Evolutionary conservation across 2,329 filamentous ascomycete species (phyloP).

Genomic region (Aspergillus costaricaensis): DNA sequence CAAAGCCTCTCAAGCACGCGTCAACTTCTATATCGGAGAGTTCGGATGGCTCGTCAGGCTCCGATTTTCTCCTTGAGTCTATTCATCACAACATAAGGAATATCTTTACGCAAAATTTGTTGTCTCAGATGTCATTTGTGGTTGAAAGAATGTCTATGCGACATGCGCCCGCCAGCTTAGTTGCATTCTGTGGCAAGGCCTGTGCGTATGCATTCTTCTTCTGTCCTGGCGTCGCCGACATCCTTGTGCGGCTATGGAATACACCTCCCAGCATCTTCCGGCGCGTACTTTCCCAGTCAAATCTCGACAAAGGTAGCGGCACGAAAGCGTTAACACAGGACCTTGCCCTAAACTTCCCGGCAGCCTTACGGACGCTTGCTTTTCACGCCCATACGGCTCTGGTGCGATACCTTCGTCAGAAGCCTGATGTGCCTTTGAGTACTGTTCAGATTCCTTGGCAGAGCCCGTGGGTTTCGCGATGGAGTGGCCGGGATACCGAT

Average conservation of each 20-base stretch:
- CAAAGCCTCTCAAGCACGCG: constrained; percentile 38
- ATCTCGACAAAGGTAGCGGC: constrained; percentile 57
- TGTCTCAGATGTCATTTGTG: constrained; percentile 82
- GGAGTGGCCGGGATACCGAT: constrained; percentile 85
- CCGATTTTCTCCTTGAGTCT: constrained; percentile 71
- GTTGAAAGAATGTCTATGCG: constrained; percentile 84
- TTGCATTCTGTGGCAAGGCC: constrained; percentile 86
- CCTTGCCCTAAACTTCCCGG: constrained; percentile 70
- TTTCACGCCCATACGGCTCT: constrained; percentile 64
- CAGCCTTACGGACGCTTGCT: constrained; percentile 61
- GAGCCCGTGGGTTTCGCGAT: constrained; percentile 79
- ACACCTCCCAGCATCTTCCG: constrained; percentile 68
- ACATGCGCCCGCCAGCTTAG: constrained; percentile 68
- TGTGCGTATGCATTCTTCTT: constrained; percentile 94
- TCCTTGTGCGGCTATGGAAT: constrained; percentile 79
- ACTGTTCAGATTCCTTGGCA: constrained; percentile 78
- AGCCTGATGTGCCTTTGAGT: constrained; percentile 66
- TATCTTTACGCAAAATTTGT: constrained; percentile 79
- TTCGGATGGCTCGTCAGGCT: constrained; percentile 58
- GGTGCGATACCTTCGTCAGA: constrained; percentile 63
- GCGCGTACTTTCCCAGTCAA: constrained; percentile 70
- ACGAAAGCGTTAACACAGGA: constrained; percentile 60
- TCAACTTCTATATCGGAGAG: constrained; percentile 53
- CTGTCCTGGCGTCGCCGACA: constrained; percentile 79
- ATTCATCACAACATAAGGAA: constrained; percentile 86